phyloP scores from a whole-genome alignment of 768 basidiomycete species.

The Leucocoprinus sp. region DNA sequence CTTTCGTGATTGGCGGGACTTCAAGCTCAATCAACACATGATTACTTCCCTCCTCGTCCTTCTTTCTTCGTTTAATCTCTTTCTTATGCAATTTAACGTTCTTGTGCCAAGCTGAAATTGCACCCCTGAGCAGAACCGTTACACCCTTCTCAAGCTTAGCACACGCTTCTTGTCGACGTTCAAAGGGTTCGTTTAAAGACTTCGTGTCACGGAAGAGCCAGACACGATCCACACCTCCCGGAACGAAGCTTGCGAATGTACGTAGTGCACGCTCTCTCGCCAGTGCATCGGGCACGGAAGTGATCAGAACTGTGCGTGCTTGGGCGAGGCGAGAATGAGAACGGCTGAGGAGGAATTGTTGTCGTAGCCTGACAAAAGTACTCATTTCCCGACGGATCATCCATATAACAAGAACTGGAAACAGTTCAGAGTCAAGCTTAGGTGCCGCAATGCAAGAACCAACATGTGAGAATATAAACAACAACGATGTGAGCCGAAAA shows the following conservation, averaged over 20 bases:
- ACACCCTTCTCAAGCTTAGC: slow-evolving; percentile 51
- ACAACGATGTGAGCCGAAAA: slow-evolving; percentile 52
- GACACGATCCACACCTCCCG: slow-evolving; percentile 59
- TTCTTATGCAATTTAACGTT: slow-evolving; percentile 28
- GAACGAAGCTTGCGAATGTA: slow-evolving; percentile 54
- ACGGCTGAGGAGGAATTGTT: slow-evolving; percentile 50
- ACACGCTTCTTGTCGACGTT: slow-evolving; percentile 37
- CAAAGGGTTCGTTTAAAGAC: slow-evolving; percentile 33
- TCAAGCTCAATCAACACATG: slow-evolving; percentile 10
- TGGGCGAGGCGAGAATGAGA: slow-evolving; percentile 54
- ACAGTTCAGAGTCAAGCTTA: slow-evolving; percentile 1
- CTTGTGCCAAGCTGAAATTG: slow-evolving; percentile 32
- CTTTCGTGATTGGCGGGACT: slow-evolving; percentile 20
- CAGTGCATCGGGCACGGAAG: slow-evolving; percentile 49
- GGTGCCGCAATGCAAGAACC: slow-evolving; percentile 12
- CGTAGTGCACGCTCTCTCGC: slow-evolving; percentile 38
- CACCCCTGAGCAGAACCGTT: slow-evolving; percentile 36
- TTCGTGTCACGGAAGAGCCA: slow-evolving; percentile 58
- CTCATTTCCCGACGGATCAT: slow-evolving; percentile 51
- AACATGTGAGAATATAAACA: slow-evolving; percentile 42
- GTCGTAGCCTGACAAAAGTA: slow-evolving; percentile 47
- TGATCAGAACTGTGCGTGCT: slow-evolving; percentile 62
- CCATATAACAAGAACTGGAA: slow-evolving; percentile 49
- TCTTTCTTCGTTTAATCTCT: slow-evolving; percentile 18
- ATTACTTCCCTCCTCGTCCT: slow-evolving; percentile 23